Percentiles rank a stretch among this genome's conserved stretches.
Evolutionary conservation across 2,329 filamentous ascomycete species (phyloP).

Genomic region (Penicillium sp.): DNA sequence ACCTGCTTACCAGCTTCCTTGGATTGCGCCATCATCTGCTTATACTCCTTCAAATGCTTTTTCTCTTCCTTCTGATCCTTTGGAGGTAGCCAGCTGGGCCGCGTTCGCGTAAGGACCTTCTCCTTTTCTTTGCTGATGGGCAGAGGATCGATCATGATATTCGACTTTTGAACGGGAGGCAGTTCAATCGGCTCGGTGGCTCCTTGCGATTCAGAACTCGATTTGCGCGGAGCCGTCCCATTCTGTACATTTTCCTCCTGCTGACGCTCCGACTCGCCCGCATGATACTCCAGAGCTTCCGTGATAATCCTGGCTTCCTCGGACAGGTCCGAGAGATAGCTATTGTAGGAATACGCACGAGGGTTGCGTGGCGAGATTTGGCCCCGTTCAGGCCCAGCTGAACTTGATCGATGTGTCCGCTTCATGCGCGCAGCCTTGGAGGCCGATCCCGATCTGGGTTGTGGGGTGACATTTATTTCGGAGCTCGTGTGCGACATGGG

Average conservation of each 20-base stretch:
- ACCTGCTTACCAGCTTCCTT: slow-evolving; percentile 57
- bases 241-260: slow-evolving; percentile 54
- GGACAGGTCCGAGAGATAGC: slow-evolving; percentile 61
- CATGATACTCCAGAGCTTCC: slow-evolving; percentile 62
- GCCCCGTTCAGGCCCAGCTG: slow-evolving; percentile 47
- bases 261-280: slow-evolving; percentile 52
- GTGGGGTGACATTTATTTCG: slow-evolving; percentile 28
- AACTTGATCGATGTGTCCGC: slow-evolving; percentile 39
- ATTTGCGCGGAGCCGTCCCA: slow-evolving; percentile 41
- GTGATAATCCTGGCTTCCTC: slow-evolving; percentile 65
- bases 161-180: slow-evolving; percentile 65
- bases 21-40: slow-evolving; percentile 67
- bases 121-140: slow-evolving; percentile 70
- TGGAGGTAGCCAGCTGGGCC: slow-evolving; percentile 69
- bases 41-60: slow-evolving; percentile 76
- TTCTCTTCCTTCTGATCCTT: slow-evolving; percentile 87
- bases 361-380: slow-evolving; percentile 47
- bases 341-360: slow-evolving; percentile 63
- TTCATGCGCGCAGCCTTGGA: slow-evolving; percentile 38
- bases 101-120: slow-evolving; percentile 67
- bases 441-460: slow-evolving; percentile 27
- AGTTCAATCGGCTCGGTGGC: slow-evolving; percentile 52
- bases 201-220: slow-evolving; percentile 44
- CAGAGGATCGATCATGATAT: slow-evolving; percentile 68
- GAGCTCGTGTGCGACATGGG: slow-evolving; percentile 47